These are phyloP conservation scores for Colletotrichum gloeosporioides DNA, from an alignment of 2,329 filamentous ascomycete species.

Conservation along the genomic window DNA sequence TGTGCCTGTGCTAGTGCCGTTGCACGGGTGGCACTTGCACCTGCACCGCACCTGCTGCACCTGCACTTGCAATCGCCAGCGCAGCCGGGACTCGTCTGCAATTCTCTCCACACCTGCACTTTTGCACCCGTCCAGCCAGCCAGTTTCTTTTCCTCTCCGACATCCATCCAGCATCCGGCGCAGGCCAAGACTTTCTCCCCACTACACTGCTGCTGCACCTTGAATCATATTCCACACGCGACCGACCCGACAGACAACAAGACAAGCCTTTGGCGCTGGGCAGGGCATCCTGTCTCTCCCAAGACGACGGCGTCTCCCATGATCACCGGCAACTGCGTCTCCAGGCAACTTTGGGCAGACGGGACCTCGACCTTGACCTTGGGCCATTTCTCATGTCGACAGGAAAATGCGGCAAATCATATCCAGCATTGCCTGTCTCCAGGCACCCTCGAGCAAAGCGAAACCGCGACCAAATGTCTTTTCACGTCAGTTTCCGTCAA, in stretches of 20 bases:
- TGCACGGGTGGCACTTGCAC: not conserved
- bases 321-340: not conserved
- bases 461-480: not conserved
- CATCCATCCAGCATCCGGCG: not conserved
- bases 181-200: not conserved
- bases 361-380: not conserved
- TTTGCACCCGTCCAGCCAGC: not conserved
- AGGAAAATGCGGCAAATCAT: not conserved
- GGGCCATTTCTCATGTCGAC: not conserved
- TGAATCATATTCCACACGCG: not conserved
- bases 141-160: not conserved
- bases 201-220: not conserved
- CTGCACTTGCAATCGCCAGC: not conserved
- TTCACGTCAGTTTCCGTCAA: not conserved
- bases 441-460: not conserved
- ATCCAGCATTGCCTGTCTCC: not conserved
- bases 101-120: not conserved
- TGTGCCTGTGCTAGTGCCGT: not conserved
- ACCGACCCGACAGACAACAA: not conserved
- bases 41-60: not conserved
- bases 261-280: not conserved
- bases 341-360: not conserved
- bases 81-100: not conserved
- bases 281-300: not conserved
- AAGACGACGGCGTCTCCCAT: not conserved